Percentiles rank a stretch among this genome's conserved stretches.
Evolutionary conservation across 2,329 filamentous ascomycete species (phyloP).

Genomic region (Phaeosphaeria sp.): DNA sequence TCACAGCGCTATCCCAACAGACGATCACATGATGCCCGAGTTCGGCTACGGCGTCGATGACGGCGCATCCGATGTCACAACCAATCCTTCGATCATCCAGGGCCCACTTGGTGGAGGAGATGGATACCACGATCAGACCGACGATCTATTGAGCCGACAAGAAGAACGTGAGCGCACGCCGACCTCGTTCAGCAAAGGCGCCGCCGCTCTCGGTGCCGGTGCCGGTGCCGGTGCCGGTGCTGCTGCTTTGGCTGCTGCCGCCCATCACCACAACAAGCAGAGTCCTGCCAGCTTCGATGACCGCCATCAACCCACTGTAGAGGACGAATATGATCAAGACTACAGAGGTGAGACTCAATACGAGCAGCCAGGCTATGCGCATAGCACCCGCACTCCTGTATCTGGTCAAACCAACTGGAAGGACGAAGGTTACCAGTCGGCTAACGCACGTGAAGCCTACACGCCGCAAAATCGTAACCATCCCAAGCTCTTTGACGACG

Average conservation of each 20-base stretch:
- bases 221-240: constrained; percentile 59
- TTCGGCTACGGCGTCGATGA: constrained; percentile 70
- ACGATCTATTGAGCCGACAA: constrained; percentile 40
- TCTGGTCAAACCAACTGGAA: constrained; percentile 63
- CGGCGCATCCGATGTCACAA: constrained; percentile 70
- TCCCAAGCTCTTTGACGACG: constrained; percentile 62
- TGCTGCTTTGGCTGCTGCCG: constrained; percentile 61
- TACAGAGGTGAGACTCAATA: constrained; percentile 45
- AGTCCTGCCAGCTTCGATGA: constrained; percentile 33
- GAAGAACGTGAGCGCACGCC: constrained; percentile 44
- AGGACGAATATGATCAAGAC: constrained; percentile 46
- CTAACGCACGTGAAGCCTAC: constrained; percentile 62
- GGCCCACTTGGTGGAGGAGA: constrained; percentile 69
- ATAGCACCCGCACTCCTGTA: constrained; percentile 48
- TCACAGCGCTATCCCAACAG: constrained; percentile 73
- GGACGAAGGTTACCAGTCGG: constrained; percentile 92
- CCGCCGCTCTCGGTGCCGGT: constrained; percentile 49
- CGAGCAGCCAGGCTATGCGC: constrained; percentile 37
- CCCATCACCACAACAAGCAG: constrained; percentile 47
- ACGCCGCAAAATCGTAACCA: constrained; percentile 54
- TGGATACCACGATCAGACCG: constrained; percentile 51
- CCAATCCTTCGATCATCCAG: constrained; percentile 84
- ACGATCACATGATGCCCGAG: constrained; percentile 76
- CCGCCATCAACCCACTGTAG: constrained; percentile 45
- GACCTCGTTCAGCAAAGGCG: constrained; percentile 39